Percentiles rank a stretch among this genome's conserved stretches.
phyloP scores from a whole-genome alignment of 1,139 yeast species.

The Yarrowia galli region DNA sequence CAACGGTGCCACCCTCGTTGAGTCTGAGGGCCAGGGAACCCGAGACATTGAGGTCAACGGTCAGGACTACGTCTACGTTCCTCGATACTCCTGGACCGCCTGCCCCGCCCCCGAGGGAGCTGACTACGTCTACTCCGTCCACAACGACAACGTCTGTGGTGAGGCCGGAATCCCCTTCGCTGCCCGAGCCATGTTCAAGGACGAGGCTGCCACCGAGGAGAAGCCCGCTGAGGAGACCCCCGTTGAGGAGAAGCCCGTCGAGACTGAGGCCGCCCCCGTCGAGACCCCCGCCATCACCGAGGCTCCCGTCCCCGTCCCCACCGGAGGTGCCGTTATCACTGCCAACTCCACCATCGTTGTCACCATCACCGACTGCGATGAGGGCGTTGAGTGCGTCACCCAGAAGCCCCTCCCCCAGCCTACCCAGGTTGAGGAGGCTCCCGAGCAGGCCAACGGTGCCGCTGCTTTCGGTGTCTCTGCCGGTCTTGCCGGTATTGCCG shows the following conservation, averaged over 20 bases:
- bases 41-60: conserved; percentile 22
- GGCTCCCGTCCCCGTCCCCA: conserved; percentile 30
- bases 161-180: conserved; percentile 34
- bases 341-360: conserved; percentile 33
- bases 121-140: conserved; percentile 23
- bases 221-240: not conserved
- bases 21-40: conserved; percentile 27
- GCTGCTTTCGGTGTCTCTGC: conserved; percentile 37
- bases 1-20: conserved; percentile 29
- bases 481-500: conserved; percentile 38
- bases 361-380: conserved; percentile 30
- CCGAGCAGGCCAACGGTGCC: conserved; percentile 39
- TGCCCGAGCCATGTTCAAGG: conserved; percentile 19
- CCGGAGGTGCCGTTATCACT: conserved; percentile 31
- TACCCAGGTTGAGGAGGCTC: conserved; percentile 19
- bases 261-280: conserved; percentile 14
- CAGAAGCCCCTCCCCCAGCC: conserved; percentile 7
- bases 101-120: conserved; percentile 36
- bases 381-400: conserved; percentile 17
- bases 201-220: conserved; percentile 4
- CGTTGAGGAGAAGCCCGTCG: not conserved
- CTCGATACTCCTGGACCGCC: conserved; percentile 21
- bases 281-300: conserved; percentile 31
- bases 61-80: conserved; percentile 28
- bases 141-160: conserved; percentile 27